These are phyloP conservation scores for Colletotrichum endophyticum DNA, from an alignment of 2,329 filamentous ascomycete genomes.

Conservation along the genomic window DNA sequence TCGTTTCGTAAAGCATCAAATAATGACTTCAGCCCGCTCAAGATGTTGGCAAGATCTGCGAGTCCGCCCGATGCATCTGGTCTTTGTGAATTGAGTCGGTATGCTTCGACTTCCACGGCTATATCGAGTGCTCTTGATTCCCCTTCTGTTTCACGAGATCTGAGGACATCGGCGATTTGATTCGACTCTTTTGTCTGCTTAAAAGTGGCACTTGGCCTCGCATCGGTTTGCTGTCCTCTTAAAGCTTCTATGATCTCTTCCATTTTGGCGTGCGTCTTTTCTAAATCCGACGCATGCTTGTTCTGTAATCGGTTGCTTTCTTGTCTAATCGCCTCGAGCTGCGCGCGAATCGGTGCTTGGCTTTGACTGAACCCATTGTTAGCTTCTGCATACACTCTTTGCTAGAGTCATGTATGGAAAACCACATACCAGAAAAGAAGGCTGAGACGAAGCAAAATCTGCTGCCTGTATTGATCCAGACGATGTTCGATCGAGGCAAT, in stretches of 20 bases:
- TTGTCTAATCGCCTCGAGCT: neutral
- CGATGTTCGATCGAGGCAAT: neutral
- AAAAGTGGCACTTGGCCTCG: fast-evolving
- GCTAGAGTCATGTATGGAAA: neutral
- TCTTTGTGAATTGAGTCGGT: neutral
- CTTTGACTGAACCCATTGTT: neutral
- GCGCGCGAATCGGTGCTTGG: neutral
- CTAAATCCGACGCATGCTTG: neutral
- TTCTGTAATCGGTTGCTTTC: neutral
- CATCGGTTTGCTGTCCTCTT: neutral
- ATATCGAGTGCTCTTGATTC: neutral
- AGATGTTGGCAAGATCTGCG: neutral
- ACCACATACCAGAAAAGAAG: neutral
- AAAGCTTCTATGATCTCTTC: neutral
- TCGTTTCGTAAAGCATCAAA: neutral
- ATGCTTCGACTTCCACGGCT: neutral
- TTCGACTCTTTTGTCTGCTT: fast-evolving
- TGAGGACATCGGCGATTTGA: fast-evolving
- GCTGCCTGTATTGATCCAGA: neutral
- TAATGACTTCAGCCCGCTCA: fast-evolving
- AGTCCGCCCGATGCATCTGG: neutral
- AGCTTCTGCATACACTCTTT: neutral
- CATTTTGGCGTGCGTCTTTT: neutral
- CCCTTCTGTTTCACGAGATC: fast-evolving
- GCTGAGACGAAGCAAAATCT: neutral